Evolutionary conservation across 2,329 filamentous ascomycete species (phyloP), one percentile per base, ranked within the genome.

Genomic region (Xylaria multiplex): DNA sequence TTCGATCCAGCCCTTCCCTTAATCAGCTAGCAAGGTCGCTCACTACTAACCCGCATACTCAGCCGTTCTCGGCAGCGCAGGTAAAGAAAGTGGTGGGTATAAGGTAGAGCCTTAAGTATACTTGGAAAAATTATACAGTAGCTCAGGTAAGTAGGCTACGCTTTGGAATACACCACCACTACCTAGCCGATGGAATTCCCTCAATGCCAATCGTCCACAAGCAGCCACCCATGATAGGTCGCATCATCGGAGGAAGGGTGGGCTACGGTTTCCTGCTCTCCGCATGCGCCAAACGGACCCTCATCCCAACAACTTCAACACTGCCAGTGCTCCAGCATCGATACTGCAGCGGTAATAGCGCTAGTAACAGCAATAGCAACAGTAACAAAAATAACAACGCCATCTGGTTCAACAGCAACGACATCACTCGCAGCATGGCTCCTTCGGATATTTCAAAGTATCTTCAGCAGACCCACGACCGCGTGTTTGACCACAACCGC

Each of bases 401-500:
- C 48, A 43, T 27, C 48, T 62, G 62, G 42, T n/a, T 42, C 52
- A 61, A 32, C 48, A 32, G 19, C 59, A 40, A 55, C 30, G 35
- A 57, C 22, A 46, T 30, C 62, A 71, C 65, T 59, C 65, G 65
- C 69, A 57, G 62, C 67, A 75, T 75, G 73, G 69, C 73, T 1
- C 55, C 71, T 27, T 66, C 68, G 7, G 82, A 85, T 65, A 81
- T 86, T 69, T 77, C 79, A 69, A 77, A 79, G 68, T 90, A 90
- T 76, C 85, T 90, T 66, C 79, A 85, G 79, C 81, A 89, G 80
- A 84, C 83, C 72, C 89, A 92, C 78, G 86, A 90, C 73, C 83
- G 84, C 66, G 85, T 92, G 74, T 92, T 92, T 72, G 86, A 90
- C 71, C 86, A 88, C 83, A 92, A 92, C 81, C 81, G 82, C 69